Evolutionary conservation across 352 stramenopile genomes (phyloP).

Genomic region (Pythium chondricola): DNA sequence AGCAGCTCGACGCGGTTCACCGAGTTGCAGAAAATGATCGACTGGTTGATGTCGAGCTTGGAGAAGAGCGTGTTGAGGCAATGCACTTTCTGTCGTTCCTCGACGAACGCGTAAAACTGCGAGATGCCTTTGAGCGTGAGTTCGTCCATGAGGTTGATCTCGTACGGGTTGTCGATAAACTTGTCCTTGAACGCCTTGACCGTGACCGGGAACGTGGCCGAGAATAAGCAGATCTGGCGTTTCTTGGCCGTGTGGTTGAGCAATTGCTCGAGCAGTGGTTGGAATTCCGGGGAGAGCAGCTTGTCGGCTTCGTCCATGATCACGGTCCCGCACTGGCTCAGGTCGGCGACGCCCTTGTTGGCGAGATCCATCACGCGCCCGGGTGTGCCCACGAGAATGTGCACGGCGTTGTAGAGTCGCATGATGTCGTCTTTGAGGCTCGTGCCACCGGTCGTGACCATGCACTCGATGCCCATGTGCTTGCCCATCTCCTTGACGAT

Average conservation of each 20-base stretch:
- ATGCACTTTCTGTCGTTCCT: conserved; percentile 99
- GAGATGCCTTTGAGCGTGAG: conserved; percentile 98
- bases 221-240: conserved; percentile 99
- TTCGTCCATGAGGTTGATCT: conserved; percentile 99
- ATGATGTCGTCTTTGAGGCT: conserved; percentile 99
- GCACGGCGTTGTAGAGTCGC: conserved; percentile 98
- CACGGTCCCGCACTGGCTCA: conserved; percentile 95
- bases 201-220: conserved; percentile 98
- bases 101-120: conserved; percentile 99
- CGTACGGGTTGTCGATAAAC: conserved; percentile 97
- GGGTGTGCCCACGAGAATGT: conserved; percentile 98
- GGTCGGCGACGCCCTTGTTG: conserved; percentile 96
- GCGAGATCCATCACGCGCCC: conserved; percentile 98
- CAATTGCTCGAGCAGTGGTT: conserved; percentile 97
- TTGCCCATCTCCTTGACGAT: conserved; percentile 99
- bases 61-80: conserved; percentile 99
- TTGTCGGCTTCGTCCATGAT: conserved; percentile 99
- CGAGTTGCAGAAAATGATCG: conserved; percentile 99
- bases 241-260: conserved; percentile 91
- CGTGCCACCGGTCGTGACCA: conserved; percentile 98
- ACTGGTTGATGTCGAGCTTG: conserved; percentile 99
- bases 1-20: conserved; percentile 99
- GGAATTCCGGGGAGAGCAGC: conserved; percentile 97
- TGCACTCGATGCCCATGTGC: conserved; percentile 95
- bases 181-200: conserved; percentile 99